Percentiles rank a stretch among this genome's conserved stretches.
Conservation (phyloP, 2,329 filamentous ascomycete species). For the Colletotrichum siamense region DNA sequence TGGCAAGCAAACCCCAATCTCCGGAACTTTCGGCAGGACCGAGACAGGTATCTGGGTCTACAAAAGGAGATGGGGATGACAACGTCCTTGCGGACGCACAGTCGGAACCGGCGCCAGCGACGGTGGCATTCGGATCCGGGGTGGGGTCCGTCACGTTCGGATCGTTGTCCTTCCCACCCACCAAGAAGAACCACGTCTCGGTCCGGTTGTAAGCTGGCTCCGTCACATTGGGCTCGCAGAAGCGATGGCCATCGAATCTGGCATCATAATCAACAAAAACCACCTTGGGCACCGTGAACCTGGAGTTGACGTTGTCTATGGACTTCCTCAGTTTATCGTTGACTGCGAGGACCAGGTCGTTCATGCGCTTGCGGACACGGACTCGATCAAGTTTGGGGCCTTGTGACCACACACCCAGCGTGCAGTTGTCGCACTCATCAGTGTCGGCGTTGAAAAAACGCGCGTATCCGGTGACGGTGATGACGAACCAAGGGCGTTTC, state of each 20-base stretch:
- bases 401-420: conserved; percentile 51
- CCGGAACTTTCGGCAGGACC: conserved; percentile 36
- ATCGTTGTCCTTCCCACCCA: conserved; percentile 47
- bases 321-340: conserved; percentile 44
- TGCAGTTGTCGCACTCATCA: conserved; percentile 46
- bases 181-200: conserved; percentile 55
- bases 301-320: conserved; percentile 40
- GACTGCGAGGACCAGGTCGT: conserved; percentile 46
- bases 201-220: conserved; percentile 49
- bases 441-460: conserved; percentile 53
- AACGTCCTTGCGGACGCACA: conserved; percentile 24
- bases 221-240: conserved; percentile 41
- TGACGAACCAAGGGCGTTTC: conserved; percentile 44
- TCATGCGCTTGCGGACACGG: conserved; percentile 44
- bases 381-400: conserved; percentile 44
- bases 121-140: conserved; percentile 23
- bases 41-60: conserved; percentile 42
- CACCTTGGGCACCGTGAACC: conserved; percentile 41
- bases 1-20: conserved; percentile 48
- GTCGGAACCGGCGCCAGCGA: background rate
- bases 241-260: conserved; percentile 50
- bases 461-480: conserved; percentile 54
- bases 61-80: conserved; percentile 34
- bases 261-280: conserved; percentile 51
- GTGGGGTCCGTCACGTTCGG: conserved; percentile 6